A percentile compares a stretch with the other conserved stretches of the same genome.
Evolutionary conservation across 805 yeast genomes (phyloP).

Genomic region (Suhomyces kilbournensis): DNA sequence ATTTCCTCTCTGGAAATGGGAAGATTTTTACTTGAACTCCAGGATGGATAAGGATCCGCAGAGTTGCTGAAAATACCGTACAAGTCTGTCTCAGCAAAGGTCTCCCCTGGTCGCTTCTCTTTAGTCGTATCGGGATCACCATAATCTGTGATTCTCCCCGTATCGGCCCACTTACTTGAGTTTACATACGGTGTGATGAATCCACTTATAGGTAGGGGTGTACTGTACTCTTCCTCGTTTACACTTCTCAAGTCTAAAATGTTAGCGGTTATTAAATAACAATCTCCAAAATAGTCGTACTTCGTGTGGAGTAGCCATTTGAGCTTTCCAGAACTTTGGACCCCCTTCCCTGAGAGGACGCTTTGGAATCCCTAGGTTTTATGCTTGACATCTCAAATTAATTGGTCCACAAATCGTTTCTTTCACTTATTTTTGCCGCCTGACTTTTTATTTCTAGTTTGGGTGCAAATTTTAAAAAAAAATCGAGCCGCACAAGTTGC

Average conservation of each 20-base stretch:
- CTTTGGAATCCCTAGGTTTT: background rate
- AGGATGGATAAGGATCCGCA: conserved; percentile 54
- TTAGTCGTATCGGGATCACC: conserved; percentile 26
- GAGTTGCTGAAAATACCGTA: conserved; percentile 42
- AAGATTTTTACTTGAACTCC: conserved; percentile 41
- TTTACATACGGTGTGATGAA: conserved; percentile 44
- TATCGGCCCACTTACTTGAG: conserved; percentile 19
- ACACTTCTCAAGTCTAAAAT: conserved; percentile 3
- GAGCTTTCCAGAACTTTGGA: background rate
- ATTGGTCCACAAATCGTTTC: background rate
- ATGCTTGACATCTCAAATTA: background rate
- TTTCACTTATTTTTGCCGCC: background rate
- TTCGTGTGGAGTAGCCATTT: background rate
- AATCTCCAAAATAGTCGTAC: background rate
- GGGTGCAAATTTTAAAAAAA: conserved; percentile 1
- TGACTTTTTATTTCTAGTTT: background rate
- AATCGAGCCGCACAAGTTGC: background rate
- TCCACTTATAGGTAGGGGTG: conserved; percentile 32
- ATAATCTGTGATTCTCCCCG: conserved; percentile 22
- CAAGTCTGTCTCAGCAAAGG: conserved; percentile 38
- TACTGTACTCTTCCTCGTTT: background rate
- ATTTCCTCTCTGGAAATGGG: conserved; percentile 56
- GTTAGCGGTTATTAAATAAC: background rate
- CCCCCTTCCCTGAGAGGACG: background rate
- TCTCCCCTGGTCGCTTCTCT: conserved; percentile 27